These are phyloP conservation scores for Puccinia polysora DNA, from an alignment of 1,284 basidiomycete species.

Conservation along the genomic window DNA sequence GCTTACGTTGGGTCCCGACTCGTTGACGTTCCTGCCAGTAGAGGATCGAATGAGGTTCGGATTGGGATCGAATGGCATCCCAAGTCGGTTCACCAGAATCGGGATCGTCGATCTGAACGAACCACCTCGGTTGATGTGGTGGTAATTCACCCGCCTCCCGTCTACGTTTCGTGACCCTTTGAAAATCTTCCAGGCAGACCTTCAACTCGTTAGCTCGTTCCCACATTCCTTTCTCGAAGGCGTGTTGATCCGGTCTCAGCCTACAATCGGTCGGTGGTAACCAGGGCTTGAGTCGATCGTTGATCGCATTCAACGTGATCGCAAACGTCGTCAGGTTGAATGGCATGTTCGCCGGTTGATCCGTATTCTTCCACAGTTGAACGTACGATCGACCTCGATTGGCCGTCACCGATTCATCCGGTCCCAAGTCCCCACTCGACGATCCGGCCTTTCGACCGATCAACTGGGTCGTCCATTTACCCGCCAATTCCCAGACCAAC, in stretches of 20 bases:
- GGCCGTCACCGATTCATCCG: constrained; percentile 59
- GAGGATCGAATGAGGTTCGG: constrained; percentile 59
- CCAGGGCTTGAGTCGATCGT: constrained; percentile 65
- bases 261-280: constrained; percentile 90
- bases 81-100: constrained; percentile 84
- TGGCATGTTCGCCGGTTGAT: constrained; percentile 68
- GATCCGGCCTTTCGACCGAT: constrained; percentile 70
- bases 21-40: constrained; percentile 78
- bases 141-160: constrained; percentile 71
- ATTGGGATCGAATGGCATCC: constrained; percentile 60
- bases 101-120: constrained; percentile 59
- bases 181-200: constrained; percentile 77
- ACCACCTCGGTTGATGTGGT: constrained; percentile 67
- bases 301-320: constrained; percentile 79
- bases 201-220: constrained; percentile 86
- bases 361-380: constrained; percentile 80
- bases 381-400: constrained; percentile 63
- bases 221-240: constrained; percentile 64
- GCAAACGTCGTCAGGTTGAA: constrained; percentile 96
- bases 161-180: constrained; percentile 69
- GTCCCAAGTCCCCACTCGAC: constrained; percentile 62
- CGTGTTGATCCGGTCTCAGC: constrained; percentile 84
- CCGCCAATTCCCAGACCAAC: constrained; percentile 81
- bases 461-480: constrained; percentile 91
- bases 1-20: constrained; percentile 58